Base-by-base conservation (phyloP, 768 basidiomycete species). In the Suillus lakei region DNA sequence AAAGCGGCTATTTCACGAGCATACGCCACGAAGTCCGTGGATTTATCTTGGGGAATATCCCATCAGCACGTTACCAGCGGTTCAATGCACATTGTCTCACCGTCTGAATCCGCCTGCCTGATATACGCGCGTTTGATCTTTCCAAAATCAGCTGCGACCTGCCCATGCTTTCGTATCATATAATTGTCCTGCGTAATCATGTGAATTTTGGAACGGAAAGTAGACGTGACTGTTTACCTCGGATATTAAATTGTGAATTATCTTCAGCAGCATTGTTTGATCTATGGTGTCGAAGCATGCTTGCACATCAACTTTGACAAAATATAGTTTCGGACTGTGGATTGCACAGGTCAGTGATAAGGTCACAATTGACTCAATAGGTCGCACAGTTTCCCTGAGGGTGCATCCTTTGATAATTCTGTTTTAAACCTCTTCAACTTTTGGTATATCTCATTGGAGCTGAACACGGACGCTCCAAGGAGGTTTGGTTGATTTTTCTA, bases 261-360 rank as follows among this genome's bases (percentile, higher is more conserved):
- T 93, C 43, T 86, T 82, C 39, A 99, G 77, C 53, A 99, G 78
- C 71, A 91, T 96, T 12, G 86, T 83, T 76, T 99, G 98, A 43
- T 95, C 89, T 66, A 99, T 99, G 0, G 92, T 95, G 77, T 99
- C 98, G 81, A 98, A 99, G 70, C 96, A 98, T 8, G 97, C 91
- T 66, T 91, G 91, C 23, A 99, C 95, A 73, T 99, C 98, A 28
- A 98, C 88, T 76, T 99, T 99, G 60, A 96, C 96, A 71, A 99
- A 98, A 77, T 96, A 99, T 6, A 99, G 78, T 67, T 88, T 88
- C 0, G 96, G 95, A 43, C 96, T 97, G 60, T 8, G 64, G 58
- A 53, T 12, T 39, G 72, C 30, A 69, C 32, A 18, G 13, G 46
- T 36, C 1, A 32, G 8, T 32, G 36, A 39, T 23, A 16, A 23